Percentiles rank a stretch among this genome's conserved stretches.
These are phyloP conservation scores for Pyrus bretschneideri DNA, from an alignment of 306 rosid species.

Conservation along the genomic window DNA sequence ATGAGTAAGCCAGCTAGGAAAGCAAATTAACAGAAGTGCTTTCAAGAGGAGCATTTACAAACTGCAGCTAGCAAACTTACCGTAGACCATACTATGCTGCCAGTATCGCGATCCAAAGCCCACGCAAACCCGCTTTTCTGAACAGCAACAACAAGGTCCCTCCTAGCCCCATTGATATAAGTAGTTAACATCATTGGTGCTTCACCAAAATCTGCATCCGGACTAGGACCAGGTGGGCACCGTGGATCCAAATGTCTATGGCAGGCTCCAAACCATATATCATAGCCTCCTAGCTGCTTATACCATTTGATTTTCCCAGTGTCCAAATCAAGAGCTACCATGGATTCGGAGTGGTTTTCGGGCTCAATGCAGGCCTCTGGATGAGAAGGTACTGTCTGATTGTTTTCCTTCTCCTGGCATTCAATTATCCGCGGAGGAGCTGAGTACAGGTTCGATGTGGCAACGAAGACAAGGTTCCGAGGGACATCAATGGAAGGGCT, in stretches of 20 bases:
- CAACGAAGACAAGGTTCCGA: constrained; percentile 45
- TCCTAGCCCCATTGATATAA: constrained; percentile 16
- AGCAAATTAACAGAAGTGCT: too few relatives aligned
- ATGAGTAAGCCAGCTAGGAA: too few relatives aligned
- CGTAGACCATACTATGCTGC: constrained; percentile 35
- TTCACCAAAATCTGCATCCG: constrained; percentile 59
- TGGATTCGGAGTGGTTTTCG: constrained; percentile 48
- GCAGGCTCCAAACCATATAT: constrained; percentile 55
- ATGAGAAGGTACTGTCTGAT: constrained; percentile 31
- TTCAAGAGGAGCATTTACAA: too few relatives aligned
- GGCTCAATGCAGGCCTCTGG: constrained; percentile 48
- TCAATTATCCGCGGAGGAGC: constrained; percentile 31
- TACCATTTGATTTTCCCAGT: constrained; percentile 51
- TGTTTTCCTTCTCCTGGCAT: constrained; percentile 45
- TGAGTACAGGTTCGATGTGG: constrained; percentile 53
- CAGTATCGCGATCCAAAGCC: constrained; percentile 55
- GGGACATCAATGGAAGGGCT: constrained; percentile 54
- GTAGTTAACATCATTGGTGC: constrained; percentile 50
- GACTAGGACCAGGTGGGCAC: constrained; percentile 48
- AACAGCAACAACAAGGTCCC: constrained; percentile 54
- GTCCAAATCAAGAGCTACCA: constrained; percentile 54
- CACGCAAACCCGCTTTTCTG: constrained; percentile 69
- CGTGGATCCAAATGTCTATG: constrained; percentile 25
- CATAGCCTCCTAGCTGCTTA: constrained; percentile 62
- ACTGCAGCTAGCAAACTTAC: constrained; percentile 11